Evolutionary conservation across 2,329 filamentous ascomycete species (phyloP), one percentile per base, ranked within the genome.

Genomic region (Cladosporium sp.): DNA sequence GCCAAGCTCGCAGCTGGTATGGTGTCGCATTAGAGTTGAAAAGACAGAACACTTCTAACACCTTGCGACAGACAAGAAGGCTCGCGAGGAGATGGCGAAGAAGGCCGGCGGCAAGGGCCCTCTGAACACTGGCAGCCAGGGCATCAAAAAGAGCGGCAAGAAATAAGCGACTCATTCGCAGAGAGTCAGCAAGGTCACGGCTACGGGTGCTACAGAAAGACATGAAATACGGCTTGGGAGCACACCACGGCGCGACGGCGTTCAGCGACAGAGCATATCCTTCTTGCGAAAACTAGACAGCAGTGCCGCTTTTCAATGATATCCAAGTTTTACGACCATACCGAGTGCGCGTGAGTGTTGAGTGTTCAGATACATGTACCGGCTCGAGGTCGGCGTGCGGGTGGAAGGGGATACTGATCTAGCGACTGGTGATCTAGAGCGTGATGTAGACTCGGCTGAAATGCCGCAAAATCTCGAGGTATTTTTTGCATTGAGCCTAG

Each of bases 61-160:
- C 58, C 17, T 25, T 64, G 40, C 19, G 40, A 56, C 54, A 80
- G 78, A 80, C 67, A 80, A 80, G 75, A 94, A 96, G 79, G 77
- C 90, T 22, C 65, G 68, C 89, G 90, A 92, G 68, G 88, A 90
- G 72, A 91, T 92, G 82, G 89, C 88, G 47, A 88, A 86, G 76
- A 93, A 95, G 79, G 77, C 89, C 47, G 88, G 88, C 70, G 89
- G 89, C 75, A 96, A 95, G 80, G 93, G 93, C 3, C 92, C 93
- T 38, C 74, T 97, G 73, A 92, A 92, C 78, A 88, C 86, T 34
- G 92, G 91, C 36, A 76, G 82, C 51, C 90, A 95, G 78, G 92
- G 91, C 63, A 96, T 97, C 81, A 97, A 97, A 87, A 97, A 96
- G 85, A 94, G 89, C 63, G 92, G 92, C 76, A 96, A 97, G 89